Evolutionary conservation across 129 eudicot genomes (phyloP).

Genomic region (Cynara cardunculus): DNA sequence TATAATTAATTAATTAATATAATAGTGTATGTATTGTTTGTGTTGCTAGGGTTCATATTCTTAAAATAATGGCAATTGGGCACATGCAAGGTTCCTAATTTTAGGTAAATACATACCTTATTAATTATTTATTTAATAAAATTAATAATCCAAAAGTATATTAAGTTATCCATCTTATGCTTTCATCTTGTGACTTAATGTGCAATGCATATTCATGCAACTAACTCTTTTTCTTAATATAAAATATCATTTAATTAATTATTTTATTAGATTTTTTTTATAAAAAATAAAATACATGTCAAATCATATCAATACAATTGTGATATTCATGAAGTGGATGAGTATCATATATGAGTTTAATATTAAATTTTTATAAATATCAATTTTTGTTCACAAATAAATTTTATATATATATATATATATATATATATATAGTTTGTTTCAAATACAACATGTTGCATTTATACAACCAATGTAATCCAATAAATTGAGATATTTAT

Average conservation of each 20-base stretch:
- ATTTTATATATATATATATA: no score
- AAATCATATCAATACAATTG: background rate
- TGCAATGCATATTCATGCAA: background rate
- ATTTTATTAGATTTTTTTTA: background rate
- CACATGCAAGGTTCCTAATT: conserved; percentile 31
- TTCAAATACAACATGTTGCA: no score
- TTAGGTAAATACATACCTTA: conserved; percentile 20
- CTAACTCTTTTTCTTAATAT: background rate
- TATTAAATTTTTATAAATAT: no score
- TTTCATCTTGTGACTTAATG: background rate
- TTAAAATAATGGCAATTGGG: conserved; percentile 14
- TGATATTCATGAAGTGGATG: background rate
- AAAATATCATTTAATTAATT: background rate
- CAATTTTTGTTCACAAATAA: no score
- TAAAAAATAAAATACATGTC: background rate
- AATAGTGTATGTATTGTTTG: background rate
- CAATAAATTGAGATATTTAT: no score
- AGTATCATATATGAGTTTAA: background rate
- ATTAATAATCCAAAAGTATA: conserved; percentile 1
- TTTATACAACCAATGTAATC: no score
- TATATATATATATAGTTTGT: no score
- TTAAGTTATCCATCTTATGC: conserved; percentile 9
- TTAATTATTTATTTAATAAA: conserved; percentile 16
- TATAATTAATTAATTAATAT: background rate
- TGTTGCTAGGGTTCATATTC: conserved; percentile 23